Conservation (phyloP, 768 basidiomycete genomes). For the Kwoniella sp. region DNA sequence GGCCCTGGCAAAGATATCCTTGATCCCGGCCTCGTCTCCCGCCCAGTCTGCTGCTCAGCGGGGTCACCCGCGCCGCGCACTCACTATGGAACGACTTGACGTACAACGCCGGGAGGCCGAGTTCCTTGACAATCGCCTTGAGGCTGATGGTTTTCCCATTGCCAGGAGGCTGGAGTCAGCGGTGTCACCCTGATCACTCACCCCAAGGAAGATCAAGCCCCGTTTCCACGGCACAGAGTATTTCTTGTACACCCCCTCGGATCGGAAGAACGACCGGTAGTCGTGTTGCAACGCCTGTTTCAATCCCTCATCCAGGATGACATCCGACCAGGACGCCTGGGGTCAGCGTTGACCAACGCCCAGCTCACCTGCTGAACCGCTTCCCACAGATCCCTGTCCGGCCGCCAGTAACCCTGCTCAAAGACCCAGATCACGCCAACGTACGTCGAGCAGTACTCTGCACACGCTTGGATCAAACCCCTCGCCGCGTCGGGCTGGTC, state of each 20-base stretch:
- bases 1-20: conserved; percentile 66
- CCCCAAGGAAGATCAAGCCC: conserved; percentile 75
- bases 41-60: neutral
- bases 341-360: neutral
- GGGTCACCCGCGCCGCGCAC: conserved; percentile 21
- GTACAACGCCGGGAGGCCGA: conserved; percentile 66
- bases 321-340: conserved; percentile 45
- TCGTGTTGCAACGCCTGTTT: conserved; percentile 69
- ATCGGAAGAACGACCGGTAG: conserved; percentile 72
- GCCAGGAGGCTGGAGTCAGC: conserved; percentile 53
- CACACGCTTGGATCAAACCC: conserved; percentile 22
- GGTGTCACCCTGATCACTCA: conserved; percentile 39
- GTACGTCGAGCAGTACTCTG: conserved; percentile 11
- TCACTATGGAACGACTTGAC: conserved; percentile 74
- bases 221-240: conserved; percentile 83
- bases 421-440: conserved; percentile 61
- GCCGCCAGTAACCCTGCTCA: conserved; percentile 66
- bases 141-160: conserved; percentile 69
- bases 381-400: conserved; percentile 61
- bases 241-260: conserved; percentile 66
- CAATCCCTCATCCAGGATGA: conserved; percentile 53
- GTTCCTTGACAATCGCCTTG: conserved; percentile 70
- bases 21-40: conserved; percentile 54
- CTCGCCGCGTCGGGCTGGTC: conserved; percentile 13
- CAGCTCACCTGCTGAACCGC: conserved; percentile 34